A percentile compares a stretch with the other conserved stretches of the same genome.
Evolutionary conservation across 2,329 filamentous ascomycete species (phyloP).

Genomic region (Blumeriella jaapii): DNA sequence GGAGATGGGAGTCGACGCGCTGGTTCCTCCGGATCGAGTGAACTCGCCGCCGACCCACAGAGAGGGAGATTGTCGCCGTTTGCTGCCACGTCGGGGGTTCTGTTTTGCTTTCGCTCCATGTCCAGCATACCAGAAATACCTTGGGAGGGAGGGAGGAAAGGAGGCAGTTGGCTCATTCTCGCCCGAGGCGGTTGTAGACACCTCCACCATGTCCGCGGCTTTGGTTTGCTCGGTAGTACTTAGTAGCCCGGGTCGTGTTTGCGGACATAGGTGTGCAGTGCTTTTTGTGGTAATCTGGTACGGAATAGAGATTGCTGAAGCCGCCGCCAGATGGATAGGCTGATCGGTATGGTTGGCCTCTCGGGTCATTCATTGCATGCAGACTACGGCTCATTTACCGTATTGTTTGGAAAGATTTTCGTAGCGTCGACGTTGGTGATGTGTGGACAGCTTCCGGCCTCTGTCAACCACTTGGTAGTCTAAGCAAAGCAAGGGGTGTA

Average conservation of each 20-base stretch:
- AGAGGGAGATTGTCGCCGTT: conserved; percentile 44
- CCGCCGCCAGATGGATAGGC: conserved; percentile 34
- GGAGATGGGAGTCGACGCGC: conserved; percentile 43
- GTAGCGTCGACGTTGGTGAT: conserved; percentile 18
- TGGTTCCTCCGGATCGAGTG: conserved; percentile 35
- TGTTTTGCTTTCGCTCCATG: conserved; percentile 1
- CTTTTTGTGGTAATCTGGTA: conserved; percentile 35
- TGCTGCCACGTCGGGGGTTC: conserved; percentile 38
- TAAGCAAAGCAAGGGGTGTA: conserved; percentile 39
- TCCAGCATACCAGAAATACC: background rate
- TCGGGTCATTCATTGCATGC: conserved; percentile 27
- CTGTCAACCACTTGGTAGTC: conserved; percentile 43
- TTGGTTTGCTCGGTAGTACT: conserved; percentile 4
- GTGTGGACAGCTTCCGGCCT: conserved; percentile 30
- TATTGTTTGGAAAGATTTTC: conserved; percentile 16
- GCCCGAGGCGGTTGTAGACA: conserved; percentile 9
- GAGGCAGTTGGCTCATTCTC: conserved; percentile 3
- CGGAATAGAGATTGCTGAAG: conserved; percentile 38
- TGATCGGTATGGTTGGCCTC: conserved; percentile 28
- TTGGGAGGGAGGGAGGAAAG: background rate
- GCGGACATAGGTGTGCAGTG: conserved; percentile 18
- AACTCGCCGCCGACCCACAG: conserved; percentile 26
- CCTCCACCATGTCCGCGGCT: conserved; percentile 29
- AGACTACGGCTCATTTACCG: conserved; percentile 22
- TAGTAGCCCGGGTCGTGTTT: conserved; percentile 8